phyloP scores from a whole-genome alignment of 345 rosid genomes.

The Ailanthus altissimus region DNA sequence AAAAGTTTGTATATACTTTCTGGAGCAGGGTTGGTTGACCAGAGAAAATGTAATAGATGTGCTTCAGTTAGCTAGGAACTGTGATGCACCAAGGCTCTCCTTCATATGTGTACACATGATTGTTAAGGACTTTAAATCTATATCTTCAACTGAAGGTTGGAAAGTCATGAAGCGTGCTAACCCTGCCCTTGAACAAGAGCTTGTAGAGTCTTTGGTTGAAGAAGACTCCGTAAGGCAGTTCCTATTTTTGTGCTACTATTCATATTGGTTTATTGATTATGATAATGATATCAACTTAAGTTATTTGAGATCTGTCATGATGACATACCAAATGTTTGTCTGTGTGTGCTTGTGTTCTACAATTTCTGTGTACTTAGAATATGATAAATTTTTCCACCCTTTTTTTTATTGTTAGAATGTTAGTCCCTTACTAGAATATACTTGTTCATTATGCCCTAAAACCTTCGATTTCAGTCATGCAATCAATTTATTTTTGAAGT shows the following conservation, averaged over 20 bases:
- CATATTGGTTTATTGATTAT: background rate
- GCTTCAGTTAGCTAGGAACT: slow-evolving; percentile 72
- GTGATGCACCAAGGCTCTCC: slow-evolving; percentile 66
- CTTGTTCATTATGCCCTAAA: background rate
- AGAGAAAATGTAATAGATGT: slow-evolving; percentile 81
- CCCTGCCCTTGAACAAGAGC: slow-evolving; percentile 80
- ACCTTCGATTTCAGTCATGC: background rate
- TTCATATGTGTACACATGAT: slow-evolving; percentile 60
- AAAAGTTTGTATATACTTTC: slow-evolving; percentile 51
- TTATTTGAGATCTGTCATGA: background rate
- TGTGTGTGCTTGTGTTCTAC: background rate
- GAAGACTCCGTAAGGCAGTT: slow-evolving; percentile 59
- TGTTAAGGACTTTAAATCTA: slow-evolving; percentile 69
- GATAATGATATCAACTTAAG: background rate
- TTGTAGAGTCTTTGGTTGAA: slow-evolving; percentile 67
- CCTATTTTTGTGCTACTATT: slow-evolving; percentile 9
- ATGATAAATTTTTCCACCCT: background rate
- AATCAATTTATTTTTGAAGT: background rate
- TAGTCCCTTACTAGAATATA: background rate
- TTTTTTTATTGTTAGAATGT: background rate
- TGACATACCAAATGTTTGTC: background rate
- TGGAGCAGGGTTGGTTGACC: slow-evolving; percentile 60
- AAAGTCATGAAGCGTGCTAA: slow-evolving; percentile 64
- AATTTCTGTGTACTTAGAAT: background rate
- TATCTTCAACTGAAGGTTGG: slow-evolving; percentile 85